These are phyloP conservation scores for Trichoderma sp. DNA, from an alignment of 2,329 filamentous ascomycete genomes.

Conservation along the genomic window DNA sequence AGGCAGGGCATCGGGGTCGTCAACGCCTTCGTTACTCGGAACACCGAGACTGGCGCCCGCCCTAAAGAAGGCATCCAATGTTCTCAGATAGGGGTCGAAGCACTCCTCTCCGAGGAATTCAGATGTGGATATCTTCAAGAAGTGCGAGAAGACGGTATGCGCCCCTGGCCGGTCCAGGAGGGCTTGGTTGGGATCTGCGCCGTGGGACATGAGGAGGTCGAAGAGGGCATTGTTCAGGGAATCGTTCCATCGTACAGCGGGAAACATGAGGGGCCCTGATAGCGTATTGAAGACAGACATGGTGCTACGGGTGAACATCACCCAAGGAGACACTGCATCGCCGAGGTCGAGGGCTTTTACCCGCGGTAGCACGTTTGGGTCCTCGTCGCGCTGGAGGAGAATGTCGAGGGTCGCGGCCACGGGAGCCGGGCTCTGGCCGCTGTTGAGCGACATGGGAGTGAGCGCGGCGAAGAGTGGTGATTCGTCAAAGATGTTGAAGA, in stretches of 20 bases:
- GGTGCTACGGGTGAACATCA: not conserved
- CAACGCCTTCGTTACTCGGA: not conserved
- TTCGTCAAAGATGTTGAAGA: not conserved
- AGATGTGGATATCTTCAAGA: not conserved
- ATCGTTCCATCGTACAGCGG: not conserved
- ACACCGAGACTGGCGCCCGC: not conserved
- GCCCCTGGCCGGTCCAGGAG: not conserved
- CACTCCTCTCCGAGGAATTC: not conserved
- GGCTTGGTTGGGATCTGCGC: not conserved
- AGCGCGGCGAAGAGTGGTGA: not conserved
- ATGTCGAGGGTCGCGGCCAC: not conserved
- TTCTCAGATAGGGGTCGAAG: not conserved
- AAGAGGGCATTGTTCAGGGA: not conserved
- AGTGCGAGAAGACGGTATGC: not conserved
- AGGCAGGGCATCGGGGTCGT: not conserved
- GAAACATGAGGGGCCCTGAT: not conserved
- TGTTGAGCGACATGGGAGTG: not conserved
- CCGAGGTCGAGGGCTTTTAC: not conserved
- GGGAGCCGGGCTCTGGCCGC: not conserved
- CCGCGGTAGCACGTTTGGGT: not conserved
- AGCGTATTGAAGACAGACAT: not conserved
- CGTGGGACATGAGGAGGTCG: not conserved
- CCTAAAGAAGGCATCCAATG: not conserved
- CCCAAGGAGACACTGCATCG: not conserved
- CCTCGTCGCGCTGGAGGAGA: not conserved